Conservation (phyloP, 2,329 filamentous ascomycete genomes). For the Penicillium expansum region DNA sequence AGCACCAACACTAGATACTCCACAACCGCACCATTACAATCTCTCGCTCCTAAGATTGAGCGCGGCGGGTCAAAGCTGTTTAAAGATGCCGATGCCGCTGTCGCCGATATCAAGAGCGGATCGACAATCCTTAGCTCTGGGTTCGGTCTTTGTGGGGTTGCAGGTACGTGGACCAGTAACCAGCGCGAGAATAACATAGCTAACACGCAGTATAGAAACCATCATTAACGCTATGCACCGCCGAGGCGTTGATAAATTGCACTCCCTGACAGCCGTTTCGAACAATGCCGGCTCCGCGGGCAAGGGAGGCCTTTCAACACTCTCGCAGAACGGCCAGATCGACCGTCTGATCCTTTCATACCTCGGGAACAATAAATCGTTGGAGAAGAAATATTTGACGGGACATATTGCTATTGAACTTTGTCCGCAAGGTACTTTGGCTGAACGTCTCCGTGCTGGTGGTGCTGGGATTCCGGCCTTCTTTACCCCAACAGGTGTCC, state of each 20-base stretch:
- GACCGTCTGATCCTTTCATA: conserved; percentile 71
- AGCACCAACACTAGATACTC: conserved; percentile 19
- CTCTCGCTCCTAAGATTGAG: conserved; percentile 28
- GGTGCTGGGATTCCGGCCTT: conserved; percentile 78
- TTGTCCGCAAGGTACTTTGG: conserved; percentile 64
- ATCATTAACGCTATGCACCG: conserved; percentile 66
- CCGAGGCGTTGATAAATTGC: conserved; percentile 55
- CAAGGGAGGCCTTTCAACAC: conserved; percentile 64
- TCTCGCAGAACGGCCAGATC: conserved; percentile 68
- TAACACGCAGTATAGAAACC: conserved; percentile 54
- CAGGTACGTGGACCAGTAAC: conserved; percentile 49
- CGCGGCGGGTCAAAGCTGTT: conserved; percentile 39
- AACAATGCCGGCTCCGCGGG: conserved; percentile 75
- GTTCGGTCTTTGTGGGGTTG: conserved; percentile 78
- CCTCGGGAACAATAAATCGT: conserved; percentile 71
- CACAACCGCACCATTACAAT: conserved; percentile 16
- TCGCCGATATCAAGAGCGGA: conserved; percentile 68
- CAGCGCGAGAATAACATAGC: neutral
- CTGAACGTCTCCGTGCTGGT: conserved; percentile 61
- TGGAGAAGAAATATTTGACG: conserved; percentile 71
- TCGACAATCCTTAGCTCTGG: conserved; percentile 72
- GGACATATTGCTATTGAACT: conserved; percentile 74
- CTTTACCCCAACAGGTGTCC: conserved; percentile 71
- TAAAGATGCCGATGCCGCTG: conserved; percentile 60
- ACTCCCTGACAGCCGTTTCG: conserved; percentile 69